Base-by-base conservation (phyloP, 2,329 filamentous ascomycete genomes). In the Spiromastix sp. region DNA sequence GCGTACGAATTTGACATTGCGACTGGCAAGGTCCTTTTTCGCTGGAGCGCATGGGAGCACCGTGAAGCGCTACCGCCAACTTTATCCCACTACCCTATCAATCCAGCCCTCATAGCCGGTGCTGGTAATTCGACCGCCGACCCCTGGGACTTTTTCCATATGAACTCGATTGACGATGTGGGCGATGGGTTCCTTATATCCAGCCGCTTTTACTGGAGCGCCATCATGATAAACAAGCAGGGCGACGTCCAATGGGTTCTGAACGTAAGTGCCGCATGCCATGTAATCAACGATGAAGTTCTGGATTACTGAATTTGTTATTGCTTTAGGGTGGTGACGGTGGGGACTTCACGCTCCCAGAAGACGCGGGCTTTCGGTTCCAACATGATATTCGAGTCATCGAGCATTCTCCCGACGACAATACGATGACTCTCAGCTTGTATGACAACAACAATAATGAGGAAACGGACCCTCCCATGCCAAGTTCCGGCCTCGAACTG, bases 181-280 rank as follows among this genome's bases (percentile, higher is more conserved):
- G 42, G 37, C 13, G 40, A 42, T 21, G 32, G 22, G 18, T 44
- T 42, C 30, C 39, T 44, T 17, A 24, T 42, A 12, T 40, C 40
- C 2, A 39, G 19, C 12, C 33, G 37, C 8, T 38, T 31, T 16
- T 24, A 16, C 31, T 38, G 42, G 24, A 35, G 30, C 24, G 20
- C 37, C 5, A 29, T 22, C 13, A 33, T 30, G 13, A 33, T 38
- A 15, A 25, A 35, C 22, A 21, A 21, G 6, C 39, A 34, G 16
- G 36, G 35, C 2, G 29, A 29, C 9, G 26, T 42, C n/a, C 27
- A 19, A 17, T 42, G 40, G 40, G 29, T 30, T 17, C 27, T 42
- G 8, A 28, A 40, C 31, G 37, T 42, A 24, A 37, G 40, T 28
- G 12, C 11, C n/a, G 5, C n/a, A 15, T 30, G 13, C 26, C 12